These are phyloP conservation scores for Annulohypoxylon truncatum DNA, from an alignment of 2,329 filamentous ascomycete species.

Conservation along the genomic window DNA sequence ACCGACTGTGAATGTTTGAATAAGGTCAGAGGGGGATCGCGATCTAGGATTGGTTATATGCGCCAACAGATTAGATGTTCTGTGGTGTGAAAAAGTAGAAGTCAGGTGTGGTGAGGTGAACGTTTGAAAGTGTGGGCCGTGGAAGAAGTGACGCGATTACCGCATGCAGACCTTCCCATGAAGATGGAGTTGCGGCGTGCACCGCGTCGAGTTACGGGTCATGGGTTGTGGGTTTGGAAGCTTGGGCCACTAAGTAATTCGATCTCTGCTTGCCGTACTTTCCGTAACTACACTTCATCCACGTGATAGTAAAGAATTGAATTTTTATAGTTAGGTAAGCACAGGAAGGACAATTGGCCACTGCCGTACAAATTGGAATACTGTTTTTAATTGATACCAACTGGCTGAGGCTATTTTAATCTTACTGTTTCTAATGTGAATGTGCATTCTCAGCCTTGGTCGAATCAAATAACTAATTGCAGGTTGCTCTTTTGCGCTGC, in stretches of 20 bases:
- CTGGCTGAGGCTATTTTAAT: too few species aligned
- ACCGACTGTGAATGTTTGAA: background rate
- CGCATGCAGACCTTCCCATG: conserved; percentile 35
- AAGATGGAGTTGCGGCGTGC: conserved; percentile 27
- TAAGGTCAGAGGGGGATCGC: conserved; percentile 1
- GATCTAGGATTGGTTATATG: conserved; percentile 14
- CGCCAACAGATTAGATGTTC: conserved; percentile 5
- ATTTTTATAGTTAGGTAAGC: background rate
- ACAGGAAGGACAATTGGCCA: too few species aligned
- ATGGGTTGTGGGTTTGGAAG: background rate
- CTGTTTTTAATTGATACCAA: too few species aligned
- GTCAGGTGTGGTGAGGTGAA: conserved; percentile 21
- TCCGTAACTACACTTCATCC: background rate
- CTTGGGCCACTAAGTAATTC: conserved; percentile 11
- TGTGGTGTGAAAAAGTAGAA: conserved; percentile 22
- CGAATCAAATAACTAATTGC: background rate
- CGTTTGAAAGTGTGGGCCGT: conserved; percentile 8
- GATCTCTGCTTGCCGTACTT: background rate
- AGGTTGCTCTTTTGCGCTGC: too few species aligned
- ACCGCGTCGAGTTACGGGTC: conserved; percentile 28
- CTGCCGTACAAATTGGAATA: too few species aligned
- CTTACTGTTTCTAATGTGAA: too few species aligned
- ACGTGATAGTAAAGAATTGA: conserved; percentile 3
- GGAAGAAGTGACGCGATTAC: conserved; percentile 38
- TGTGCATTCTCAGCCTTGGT: background rate